Conservation (phyloP, 805 yeast species). For the Candida saitoana region DNA sequence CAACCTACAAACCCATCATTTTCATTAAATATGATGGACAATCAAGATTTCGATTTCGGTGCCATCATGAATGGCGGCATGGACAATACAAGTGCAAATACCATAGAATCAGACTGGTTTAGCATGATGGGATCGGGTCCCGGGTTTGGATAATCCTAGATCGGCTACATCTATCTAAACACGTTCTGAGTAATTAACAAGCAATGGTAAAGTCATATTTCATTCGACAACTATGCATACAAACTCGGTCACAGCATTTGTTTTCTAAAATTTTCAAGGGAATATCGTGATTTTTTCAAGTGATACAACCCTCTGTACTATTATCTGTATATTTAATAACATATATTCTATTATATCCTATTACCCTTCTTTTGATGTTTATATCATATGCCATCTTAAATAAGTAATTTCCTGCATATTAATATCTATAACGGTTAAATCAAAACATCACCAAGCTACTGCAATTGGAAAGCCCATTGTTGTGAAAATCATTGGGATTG, state of each 20-base stretch:
- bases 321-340: constrained; percentile 1
- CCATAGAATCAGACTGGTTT: constrained; percentile 26
- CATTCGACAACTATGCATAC: neutral
- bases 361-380: neutral
- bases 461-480: neutral
- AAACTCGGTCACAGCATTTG: neutral
- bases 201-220: neutral
- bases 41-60: constrained; percentile 4
- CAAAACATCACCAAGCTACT: neutral
- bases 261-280: neutral
- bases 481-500: neutral
- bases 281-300: neutral
- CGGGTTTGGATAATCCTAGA: constrained; percentile 17
- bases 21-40: constrained; percentile 5
- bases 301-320: neutral
- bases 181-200: too few relatives aligned
- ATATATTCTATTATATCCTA: neutral
- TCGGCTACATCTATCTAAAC: too few relatives aligned
- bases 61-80: constrained; percentile 6
- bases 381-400: neutral
- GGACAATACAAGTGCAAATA: constrained; percentile 6
- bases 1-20: constrained; percentile 1
- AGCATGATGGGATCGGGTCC: constrained; percentile 32
- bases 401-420: neutral
- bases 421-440: neutral